Percentiles rank a stretch among this genome's conserved stretches.
Conservation (phyloP, 2,329 filamentous ascomycete species). For the Verticillium albo-atrum region DNA sequence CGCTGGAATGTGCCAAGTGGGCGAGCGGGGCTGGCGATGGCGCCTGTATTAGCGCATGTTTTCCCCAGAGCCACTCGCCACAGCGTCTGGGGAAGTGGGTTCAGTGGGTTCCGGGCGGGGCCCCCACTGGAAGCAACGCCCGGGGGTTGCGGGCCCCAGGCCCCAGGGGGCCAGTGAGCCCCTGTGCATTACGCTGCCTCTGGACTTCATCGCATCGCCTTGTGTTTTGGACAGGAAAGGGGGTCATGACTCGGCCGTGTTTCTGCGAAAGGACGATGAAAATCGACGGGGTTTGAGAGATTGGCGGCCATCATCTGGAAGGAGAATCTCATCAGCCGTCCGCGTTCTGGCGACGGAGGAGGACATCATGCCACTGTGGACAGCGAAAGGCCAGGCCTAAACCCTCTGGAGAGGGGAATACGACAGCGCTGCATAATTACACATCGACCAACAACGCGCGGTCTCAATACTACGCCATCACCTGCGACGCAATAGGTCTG, state of each 20-base stretch:
- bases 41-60: constrained; percentile 8
- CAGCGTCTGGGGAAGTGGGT: constrained; percentile 15
- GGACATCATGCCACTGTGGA: neutral
- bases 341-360: neutral
- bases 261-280: neutral
- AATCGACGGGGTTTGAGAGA: neutral
- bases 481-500: neutral
- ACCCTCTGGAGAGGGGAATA: neutral
- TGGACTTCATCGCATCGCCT: neutral
- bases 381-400: neutral
- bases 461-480: neutral
- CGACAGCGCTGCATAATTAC: neutral
- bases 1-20: neutral
- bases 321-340: neutral
- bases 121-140: constrained; percentile 3
- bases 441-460: neutral
- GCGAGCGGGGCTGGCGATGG: neutral
- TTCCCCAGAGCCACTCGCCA: constrained; percentile 10
- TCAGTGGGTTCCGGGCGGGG: constrained; percentile 1
- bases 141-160: neutral
- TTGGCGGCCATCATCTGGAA: neutral
- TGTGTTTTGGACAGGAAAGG: neutral
- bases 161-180: neutral
- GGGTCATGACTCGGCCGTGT: neutral
- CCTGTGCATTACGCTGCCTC: neutral